These are phyloP conservation scores for Neonectria neomacrospora DNA, from an alignment of 2,329 filamentous ascomycete genomes.

Conservation along the genomic window DNA sequence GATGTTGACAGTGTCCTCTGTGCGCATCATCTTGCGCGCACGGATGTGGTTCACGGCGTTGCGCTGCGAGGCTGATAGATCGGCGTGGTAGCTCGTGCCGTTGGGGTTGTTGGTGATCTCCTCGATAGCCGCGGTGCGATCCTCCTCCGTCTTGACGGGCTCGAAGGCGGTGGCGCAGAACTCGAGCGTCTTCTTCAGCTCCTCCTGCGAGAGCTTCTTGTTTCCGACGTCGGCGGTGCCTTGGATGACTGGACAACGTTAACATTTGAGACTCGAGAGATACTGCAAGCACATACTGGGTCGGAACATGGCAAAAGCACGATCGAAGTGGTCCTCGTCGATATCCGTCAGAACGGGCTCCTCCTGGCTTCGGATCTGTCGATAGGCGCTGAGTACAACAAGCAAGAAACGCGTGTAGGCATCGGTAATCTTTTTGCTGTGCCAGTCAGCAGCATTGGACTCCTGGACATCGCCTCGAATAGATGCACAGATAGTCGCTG, in stretches of 20 bases:
- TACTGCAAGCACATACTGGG: slow-evolving; percentile 48
- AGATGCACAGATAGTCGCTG: slow-evolving; percentile 55
- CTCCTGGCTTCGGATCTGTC: slow-evolving; percentile 55
- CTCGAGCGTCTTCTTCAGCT: slow-evolving; percentile 48
- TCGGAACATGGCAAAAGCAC: slow-evolving; percentile 54
- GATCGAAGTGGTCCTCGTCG: slow-evolving; percentile 56
- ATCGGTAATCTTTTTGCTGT: slow-evolving; percentile 56
- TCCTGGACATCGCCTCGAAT: slow-evolving; percentile 54
- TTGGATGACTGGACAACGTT: slow-evolving; percentile 49
- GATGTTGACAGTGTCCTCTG: slow-evolving; percentile 48
- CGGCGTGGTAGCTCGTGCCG: slow-evolving; percentile 24
- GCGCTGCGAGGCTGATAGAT: slow-evolving; percentile 41
- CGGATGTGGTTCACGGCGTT: slow-evolving; percentile 44
- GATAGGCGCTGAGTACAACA: slow-evolving; percentile 38
- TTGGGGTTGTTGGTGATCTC: slow-evolving; percentile 28
- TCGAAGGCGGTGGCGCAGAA: slow-evolving; percentile 49
- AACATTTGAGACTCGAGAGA: not conserved
- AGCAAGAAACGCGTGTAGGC: slow-evolving; percentile 60
- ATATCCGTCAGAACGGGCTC: slow-evolving; percentile 54
- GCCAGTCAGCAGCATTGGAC: slow-evolving; percentile 52
- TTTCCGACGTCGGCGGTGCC: slow-evolving; percentile 47
- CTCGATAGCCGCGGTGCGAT: slow-evolving; percentile 16
- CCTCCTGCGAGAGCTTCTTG: slow-evolving; percentile 44
- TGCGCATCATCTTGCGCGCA: slow-evolving; percentile 45
- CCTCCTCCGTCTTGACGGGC: slow-evolving; percentile 26